phyloP scores from a whole-genome alignment of 1,139 yeast genomes.

The Scheffersomyces parashehatae region DNA sequence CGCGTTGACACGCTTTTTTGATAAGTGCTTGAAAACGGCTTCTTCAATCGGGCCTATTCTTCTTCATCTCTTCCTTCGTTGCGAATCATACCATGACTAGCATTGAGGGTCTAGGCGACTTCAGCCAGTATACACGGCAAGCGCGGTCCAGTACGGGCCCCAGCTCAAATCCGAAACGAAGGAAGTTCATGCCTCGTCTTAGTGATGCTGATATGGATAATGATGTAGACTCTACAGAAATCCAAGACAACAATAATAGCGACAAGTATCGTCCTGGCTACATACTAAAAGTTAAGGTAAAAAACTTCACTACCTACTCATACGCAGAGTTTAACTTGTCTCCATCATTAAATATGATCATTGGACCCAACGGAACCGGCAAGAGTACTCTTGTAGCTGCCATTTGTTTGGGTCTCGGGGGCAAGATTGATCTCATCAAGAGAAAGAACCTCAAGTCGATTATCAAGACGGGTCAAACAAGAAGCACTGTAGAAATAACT shows the following conservation, averaged over 20 bases:
- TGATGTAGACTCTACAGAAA: conserved; percentile 2
- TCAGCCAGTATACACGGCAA: too few relatives aligned
- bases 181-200: too few relatives aligned
- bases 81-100: too few relatives aligned
- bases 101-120: too few relatives aligned
- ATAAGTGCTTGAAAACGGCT: too few relatives aligned
- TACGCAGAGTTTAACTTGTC: conserved; percentile 77
- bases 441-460: conserved; percentile 73
- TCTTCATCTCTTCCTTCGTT: too few relatives aligned
- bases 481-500: conserved; percentile 64
- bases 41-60: too few relatives aligned
- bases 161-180: too few relatives aligned
- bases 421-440: conserved; percentile 77
- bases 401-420: conserved; percentile 85
- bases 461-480: conserved; percentile 69
- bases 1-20: too few relatives aligned
- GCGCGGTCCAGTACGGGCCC: too few relatives aligned
- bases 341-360: conserved; percentile 86
- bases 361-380: conserved; percentile 98
- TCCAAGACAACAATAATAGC: conserved; percentile 4
- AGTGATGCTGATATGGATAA: conserved; percentile 1
- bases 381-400: conserved; percentile 94
- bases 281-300: conserved; percentile 62
- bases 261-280: conserved; percentile 56
- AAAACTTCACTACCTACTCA: conserved; percentile 81